Conservation (phyloP, 2,329 filamentous ascomycete genomes). For the Coniochaeta sp. region DNA sequence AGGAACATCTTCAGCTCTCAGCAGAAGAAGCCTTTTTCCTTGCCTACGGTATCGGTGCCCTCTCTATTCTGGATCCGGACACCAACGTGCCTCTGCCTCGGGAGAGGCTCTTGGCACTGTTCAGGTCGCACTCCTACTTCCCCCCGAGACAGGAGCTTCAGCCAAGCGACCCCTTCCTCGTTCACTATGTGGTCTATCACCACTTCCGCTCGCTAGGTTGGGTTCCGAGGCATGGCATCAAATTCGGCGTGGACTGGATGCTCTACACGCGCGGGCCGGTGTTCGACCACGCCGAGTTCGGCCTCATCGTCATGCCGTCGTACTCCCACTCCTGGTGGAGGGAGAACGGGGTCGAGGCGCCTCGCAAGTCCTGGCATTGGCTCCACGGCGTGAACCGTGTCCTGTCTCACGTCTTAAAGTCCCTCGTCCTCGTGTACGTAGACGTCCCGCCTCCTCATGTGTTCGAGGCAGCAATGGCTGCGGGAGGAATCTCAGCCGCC, state of each 20-base stretch:
- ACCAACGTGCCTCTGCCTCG: conserved; percentile 40
- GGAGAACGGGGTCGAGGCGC: conserved; percentile 40
- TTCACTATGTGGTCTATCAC: conserved; percentile 87
- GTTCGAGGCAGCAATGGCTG: conserved; percentile 15
- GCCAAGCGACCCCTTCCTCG: conserved; percentile 76
- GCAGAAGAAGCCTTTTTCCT: conserved; percentile 91
- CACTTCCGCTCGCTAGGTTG: conserved; percentile 94
- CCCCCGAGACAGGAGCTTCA: conserved; percentile 51
- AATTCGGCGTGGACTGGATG: conserved; percentile 93
- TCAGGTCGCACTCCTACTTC: conserved; percentile 63
- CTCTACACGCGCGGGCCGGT: conserved; percentile 89
- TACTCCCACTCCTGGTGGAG: conserved; percentile 73
- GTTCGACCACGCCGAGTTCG: conserved; percentile 93
- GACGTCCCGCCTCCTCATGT: conserved; percentile 68
- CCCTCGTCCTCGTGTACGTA: conserved; percentile 80
- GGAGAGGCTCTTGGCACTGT: conserved; percentile 55
- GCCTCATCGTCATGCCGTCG: conserved; percentile 73
- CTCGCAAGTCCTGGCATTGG: conserved; percentile 64
- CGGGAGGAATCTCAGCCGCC: conserved; percentile 14
- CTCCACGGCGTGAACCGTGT: conserved; percentile 86
- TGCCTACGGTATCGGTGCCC: conserved; percentile 67
- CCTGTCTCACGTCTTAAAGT: conserved; percentile 85
- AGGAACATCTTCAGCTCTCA: conserved; percentile 86
- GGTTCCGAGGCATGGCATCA: conserved; percentile 87
- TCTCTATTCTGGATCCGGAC: conserved; percentile 51